These are phyloP conservation scores for Phlebiopsis flavidoalba DNA, from an alignment of 768 basidiomycete species.

Conservation along the genomic window DNA sequence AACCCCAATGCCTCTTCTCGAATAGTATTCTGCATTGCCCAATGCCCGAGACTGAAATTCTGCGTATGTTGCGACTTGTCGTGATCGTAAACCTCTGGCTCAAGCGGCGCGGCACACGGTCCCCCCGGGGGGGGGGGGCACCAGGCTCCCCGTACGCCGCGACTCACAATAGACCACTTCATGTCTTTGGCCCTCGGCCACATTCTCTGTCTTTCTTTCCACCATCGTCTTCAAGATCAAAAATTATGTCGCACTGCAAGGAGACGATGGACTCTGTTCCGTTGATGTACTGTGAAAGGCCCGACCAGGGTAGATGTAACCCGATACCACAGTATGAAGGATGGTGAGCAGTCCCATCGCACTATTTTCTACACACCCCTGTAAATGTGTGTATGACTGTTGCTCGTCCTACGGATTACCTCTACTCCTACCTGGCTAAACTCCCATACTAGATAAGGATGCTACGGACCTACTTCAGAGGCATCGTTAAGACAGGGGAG, in stretches of 20 bases:
- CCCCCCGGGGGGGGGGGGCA: no score
- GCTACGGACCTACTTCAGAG: constrained; percentile 92
- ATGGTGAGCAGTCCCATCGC: constrained; percentile 71
- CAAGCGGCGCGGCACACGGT: not conserved
- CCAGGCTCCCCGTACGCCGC: not conserved
- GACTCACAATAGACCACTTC: not conserved
- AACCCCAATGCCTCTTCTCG: not conserved
- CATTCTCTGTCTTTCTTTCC: not conserved
- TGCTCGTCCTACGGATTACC: not conserved
- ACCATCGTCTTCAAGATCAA: not conserved
- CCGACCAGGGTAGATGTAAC: constrained; percentile 78
- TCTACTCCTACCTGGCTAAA: not conserved
- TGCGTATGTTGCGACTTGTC: no score
- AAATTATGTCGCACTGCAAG: constrained; percentile 16
- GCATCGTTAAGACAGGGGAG: constrained; percentile 71
- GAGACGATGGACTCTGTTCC: constrained; percentile 2
- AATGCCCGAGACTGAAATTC: no score
- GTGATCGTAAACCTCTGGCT: no score
- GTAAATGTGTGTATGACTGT: constrained; percentile 50
- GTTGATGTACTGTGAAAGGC: constrained; percentile 51
- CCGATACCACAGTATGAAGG: constrained; percentile 82
- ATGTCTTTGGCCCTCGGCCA: not conserved
- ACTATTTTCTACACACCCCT: constrained; percentile 84
- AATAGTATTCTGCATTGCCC: not conserved
- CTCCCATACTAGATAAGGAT: constrained; percentile 67